Conservation (phyloP, 2,329 filamentous ascomycete genomes). For the Penicillium sp. region DNA sequence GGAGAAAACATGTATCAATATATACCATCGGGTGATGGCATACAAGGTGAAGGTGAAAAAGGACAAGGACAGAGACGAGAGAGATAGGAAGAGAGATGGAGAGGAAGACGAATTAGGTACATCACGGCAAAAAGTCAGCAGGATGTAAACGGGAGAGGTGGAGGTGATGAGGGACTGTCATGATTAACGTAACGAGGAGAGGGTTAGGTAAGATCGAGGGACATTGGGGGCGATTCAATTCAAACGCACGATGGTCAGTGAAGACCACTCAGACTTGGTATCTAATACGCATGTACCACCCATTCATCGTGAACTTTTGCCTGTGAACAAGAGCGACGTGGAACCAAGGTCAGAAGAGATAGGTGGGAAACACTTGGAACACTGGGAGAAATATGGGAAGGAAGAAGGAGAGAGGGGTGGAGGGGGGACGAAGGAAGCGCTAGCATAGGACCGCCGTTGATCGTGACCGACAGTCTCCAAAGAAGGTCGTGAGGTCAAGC, state of each 20-base stretch:
- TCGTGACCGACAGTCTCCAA: conserved; percentile 31
- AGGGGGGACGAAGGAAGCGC: conserved; percentile 22
- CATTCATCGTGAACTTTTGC: conserved; percentile 28
- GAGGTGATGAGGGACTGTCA: conserved; percentile 2
- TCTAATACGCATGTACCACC: conserved; percentile 23
- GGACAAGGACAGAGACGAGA: conserved; percentile 5
- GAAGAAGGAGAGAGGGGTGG: conserved; percentile 12
- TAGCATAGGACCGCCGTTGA: conserved; percentile 31
- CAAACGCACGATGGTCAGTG: conserved; percentile 16
- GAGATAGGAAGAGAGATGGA: conserved; percentile 4
- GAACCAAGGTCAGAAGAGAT: conserved; percentile 5
- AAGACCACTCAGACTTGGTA: conserved; percentile 24
- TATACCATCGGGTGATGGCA: not conserved
- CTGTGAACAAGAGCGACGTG: conserved; percentile 22
- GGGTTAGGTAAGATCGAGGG: conserved; percentile 8
- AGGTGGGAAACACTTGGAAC: conserved; percentile 17
- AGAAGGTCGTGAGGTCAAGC: conserved; percentile 28
- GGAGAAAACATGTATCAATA: conserved; percentile 8
- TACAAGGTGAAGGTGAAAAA: conserved; percentile 1
- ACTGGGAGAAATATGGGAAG: conserved; percentile 10
- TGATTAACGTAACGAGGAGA: conserved; percentile 8
- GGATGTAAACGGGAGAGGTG: conserved; percentile 3
- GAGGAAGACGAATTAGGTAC: conserved; percentile 3
- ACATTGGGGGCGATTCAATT: conserved; percentile 21
- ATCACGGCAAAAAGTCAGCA: conserved; percentile 8